Evolutionary conservation across 129 eudicot genomes (phyloP), one percentile per base, ranked within the genome.

Genomic region (Pittosporum tobira): DNA sequence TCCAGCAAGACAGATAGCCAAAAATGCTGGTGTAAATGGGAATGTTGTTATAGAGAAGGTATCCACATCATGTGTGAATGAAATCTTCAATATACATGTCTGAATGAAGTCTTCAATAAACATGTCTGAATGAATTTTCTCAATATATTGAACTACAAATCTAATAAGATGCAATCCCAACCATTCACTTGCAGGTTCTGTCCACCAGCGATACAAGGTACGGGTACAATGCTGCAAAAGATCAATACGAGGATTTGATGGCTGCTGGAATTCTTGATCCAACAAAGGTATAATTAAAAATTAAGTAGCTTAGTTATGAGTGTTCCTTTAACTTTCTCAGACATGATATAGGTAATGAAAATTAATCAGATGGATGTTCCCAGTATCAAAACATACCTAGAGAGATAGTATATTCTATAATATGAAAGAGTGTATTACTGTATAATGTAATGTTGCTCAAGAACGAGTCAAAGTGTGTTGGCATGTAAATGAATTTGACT

Each of bases 11-110:
- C 81, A 73, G 72, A 89, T 89, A 43, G 95, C 97, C 59, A 80
- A 75, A 76, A 89, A 85, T 64, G 87, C 94, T n/a, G 97, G 97
- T 13, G 80, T 73, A n/a, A 89, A 85, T 34, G 94, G 97, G 36
- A 89, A 79, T 40, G 61, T 69, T 63, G 94, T 89, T 25, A 76
- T 79, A 65, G 73, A 80, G 58, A 85, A 85, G 95, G 97, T 88
- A 66, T 46, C 51, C 29, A 42, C 43, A 23, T 1, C 15, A 15
- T 46, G 16, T 20, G 7, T 55, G 45, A n/a, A n/a, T 31, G 25
- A 38, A 61, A 1, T 44, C 14, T 61, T 61, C 28, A 45, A 11
- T 45, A 25, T 18, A 19, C 0, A 15, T 4, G 31, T 19, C 51
- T 23, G 18, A 24, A n/a, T 31, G 25, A 38, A 61, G 0, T 44